Conservation (phyloP, 345 rosid species). For the Leavenworthia alabamica region DNA sequence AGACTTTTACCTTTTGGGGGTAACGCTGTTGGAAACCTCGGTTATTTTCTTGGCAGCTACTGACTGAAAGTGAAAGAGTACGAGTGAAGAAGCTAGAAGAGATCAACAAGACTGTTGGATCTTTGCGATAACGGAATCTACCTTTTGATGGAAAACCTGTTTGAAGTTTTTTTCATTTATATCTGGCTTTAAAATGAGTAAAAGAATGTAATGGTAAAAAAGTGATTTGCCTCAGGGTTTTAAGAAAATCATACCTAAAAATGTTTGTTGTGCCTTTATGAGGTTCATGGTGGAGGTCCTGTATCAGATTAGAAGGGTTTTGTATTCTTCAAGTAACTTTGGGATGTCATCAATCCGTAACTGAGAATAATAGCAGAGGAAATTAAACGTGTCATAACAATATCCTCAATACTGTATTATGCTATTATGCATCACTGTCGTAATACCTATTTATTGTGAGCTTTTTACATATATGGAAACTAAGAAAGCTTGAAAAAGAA, state of each 20-base stretch:
- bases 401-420: background rate
- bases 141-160: background rate
- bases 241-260: slow-evolving; percentile 1
- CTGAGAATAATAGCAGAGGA: slow-evolving; percentile 35
- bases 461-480: background rate
- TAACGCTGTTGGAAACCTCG: background rate
- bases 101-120: slow-evolving; percentile 46
- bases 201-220: background rate
- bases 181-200: background rate
- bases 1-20: slow-evolving; percentile 1
- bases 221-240: background rate
- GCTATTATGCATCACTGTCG: background rate
- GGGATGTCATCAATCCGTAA: slow-evolving; percentile 75
- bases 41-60: slow-evolving; percentile 37
- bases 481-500: background rate
- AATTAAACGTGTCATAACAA: background rate
- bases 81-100: slow-evolving; percentile 64
- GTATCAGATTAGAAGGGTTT: slow-evolving; percentile 37
- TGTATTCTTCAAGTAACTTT: slow-evolving; percentile 71
- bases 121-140: slow-evolving; percentile 13
- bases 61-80: slow-evolving; percentile 53
- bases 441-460: background rate
- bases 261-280: background rate
- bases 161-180: background rate
- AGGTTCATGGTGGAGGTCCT: slow-evolving; percentile 16